A percentile compares a stretch with the other conserved stretches of the same genome.
Evolutionary conservation across 164 flowering plant species (phyloP).

Genomic region (Cinnamomum chago): DNA sequence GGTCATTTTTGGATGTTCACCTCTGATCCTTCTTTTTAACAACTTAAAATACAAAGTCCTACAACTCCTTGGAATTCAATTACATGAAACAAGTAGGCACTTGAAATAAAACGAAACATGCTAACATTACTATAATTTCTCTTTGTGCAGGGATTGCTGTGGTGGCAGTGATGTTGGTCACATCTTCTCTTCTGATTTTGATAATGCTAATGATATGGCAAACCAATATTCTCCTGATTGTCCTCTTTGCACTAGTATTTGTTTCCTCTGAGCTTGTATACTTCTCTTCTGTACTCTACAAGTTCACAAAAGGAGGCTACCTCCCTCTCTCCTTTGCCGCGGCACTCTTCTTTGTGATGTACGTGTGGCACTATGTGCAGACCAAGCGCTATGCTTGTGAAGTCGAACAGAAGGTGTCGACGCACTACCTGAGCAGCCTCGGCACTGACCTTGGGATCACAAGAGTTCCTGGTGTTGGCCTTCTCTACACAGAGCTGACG

Average conservation of each 20-base stretch:
- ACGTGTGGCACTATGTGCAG: constrained; percentile 27
- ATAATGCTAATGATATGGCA: constrained; percentile 27
- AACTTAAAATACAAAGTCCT: too few relatives aligned
- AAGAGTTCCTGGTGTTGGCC: constrained; percentile 25
- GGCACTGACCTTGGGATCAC: constrained; percentile 14
- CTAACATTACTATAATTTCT: background rate
- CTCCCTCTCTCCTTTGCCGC: constrained; percentile 26
- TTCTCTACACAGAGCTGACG: constrained; percentile 22
- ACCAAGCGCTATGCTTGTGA: constrained; percentile 16
- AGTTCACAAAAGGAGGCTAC: constrained; percentile 26
- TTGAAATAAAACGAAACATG: too few relatives aligned
- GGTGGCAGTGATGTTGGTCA: constrained; percentile 22
- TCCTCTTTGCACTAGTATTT: constrained; percentile 10
- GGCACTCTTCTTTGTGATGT: constrained; percentile 15
- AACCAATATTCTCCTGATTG: constrained; percentile 12
- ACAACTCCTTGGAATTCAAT: too few relatives aligned
- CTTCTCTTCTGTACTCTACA: constrained; percentile 25
- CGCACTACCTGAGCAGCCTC: constrained; percentile 9
- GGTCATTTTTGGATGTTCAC: background rate
- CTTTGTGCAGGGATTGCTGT: constrained; percentile 24
- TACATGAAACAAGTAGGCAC: too few relatives aligned
- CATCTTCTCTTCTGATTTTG: constrained; percentile 15
- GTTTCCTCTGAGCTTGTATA: constrained; percentile 21
- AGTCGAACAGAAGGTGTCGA: constrained; percentile 19
- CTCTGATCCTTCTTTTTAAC: too few relatives aligned